Conservation (phyloP, 2,329 filamentous ascomycete species). For the Ceratocystis variospora region DNA sequence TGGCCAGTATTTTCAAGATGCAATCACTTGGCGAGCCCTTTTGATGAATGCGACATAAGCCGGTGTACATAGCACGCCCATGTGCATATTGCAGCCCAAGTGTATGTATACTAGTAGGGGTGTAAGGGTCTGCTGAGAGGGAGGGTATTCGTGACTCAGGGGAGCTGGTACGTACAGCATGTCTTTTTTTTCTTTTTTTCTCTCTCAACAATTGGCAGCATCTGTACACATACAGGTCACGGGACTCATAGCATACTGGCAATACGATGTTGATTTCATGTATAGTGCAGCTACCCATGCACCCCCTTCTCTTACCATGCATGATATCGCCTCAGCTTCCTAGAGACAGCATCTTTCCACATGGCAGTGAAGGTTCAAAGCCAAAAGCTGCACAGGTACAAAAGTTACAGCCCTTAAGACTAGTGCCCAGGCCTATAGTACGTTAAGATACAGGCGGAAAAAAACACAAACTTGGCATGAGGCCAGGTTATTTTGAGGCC, state of each 20-base stretch:
- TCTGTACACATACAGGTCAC: not conserved
- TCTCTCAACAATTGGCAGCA: not conserved
- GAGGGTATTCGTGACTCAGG: not conserved
- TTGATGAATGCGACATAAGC: not conserved
- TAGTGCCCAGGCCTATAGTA: not conserved
- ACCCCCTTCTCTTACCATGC: not conserved
- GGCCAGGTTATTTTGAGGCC: not conserved
- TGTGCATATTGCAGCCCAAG: not conserved
- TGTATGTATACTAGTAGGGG: not conserved
- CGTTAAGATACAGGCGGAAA: not conserved
- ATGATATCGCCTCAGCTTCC: not conserved
- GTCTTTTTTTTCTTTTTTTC: not conserved
- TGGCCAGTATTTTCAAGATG: not conserved
- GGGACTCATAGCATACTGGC: not conserved
- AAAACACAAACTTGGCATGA: not conserved
- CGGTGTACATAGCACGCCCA: not conserved
- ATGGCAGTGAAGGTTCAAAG: not conserved
- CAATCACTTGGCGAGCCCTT: not conserved
- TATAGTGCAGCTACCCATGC: not conserved
- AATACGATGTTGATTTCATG: not conserved
- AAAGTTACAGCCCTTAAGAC: not conserved
- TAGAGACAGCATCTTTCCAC: not conserved
- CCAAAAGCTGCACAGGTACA: not conserved
- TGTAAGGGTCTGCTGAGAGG: not conserved
- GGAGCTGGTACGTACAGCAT: not conserved